Percentiles rank a stretch among this genome's conserved stretches.
Conservation (phyloP, 768 basidiomycete genomes). For the Mycena pura region DNA sequence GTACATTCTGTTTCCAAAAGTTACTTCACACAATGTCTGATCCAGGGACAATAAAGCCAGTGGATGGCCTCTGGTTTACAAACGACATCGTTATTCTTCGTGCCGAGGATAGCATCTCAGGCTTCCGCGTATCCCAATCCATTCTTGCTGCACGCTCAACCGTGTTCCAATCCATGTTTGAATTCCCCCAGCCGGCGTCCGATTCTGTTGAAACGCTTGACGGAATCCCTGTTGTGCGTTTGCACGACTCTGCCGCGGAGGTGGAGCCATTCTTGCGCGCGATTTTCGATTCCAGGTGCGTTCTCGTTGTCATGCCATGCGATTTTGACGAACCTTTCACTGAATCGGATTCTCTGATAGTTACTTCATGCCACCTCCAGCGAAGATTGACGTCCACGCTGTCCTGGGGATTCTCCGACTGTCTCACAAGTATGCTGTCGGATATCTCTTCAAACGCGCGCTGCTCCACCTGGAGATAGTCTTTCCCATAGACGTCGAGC, state of each 20-base stretch:
- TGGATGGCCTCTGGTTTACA: conserved; percentile 1
- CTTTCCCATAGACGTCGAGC: neutral
- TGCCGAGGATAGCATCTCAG: neutral
- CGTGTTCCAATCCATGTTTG: neutral
- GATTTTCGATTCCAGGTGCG: neutral
- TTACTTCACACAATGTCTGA: no score
- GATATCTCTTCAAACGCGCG: neutral
- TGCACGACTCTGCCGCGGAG: neutral
- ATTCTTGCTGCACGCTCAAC: conserved; percentile 1
- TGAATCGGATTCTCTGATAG: neutral
- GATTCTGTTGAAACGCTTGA: neutral
- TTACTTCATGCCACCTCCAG: conserved; percentile 6
- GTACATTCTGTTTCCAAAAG: no score
- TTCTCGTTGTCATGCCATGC: no score
- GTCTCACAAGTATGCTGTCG: conserved; percentile 2
- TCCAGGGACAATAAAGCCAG: no score
- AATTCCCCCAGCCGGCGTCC: neutral
- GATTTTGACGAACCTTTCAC: no score
- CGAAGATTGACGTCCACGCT: neutral
- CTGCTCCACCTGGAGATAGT: neutral
- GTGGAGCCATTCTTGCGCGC: neutral
- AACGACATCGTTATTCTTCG: neutral
- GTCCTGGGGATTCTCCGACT: neutral
- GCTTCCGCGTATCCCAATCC: neutral
- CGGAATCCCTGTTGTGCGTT: neutral